These are phyloP conservation scores for Nothomitra cinnamomea DNA, from an alignment of 2,329 filamentous ascomycete genomes.

Conservation along the genomic window DNA sequence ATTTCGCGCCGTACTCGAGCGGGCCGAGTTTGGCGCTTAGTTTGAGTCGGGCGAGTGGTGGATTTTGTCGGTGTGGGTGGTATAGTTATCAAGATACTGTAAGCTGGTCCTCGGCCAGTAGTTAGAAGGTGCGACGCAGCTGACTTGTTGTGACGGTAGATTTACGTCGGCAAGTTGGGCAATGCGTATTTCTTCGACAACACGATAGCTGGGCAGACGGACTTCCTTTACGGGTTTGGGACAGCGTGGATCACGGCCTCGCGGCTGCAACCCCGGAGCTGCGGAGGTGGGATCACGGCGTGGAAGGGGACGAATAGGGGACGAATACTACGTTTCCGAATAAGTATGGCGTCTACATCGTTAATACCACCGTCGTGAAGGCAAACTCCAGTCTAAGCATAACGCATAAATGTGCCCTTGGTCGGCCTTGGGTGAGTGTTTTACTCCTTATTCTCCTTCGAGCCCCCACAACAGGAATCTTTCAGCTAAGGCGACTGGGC, in stretches of 20 bases:
- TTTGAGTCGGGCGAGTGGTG: constrained; percentile 44
- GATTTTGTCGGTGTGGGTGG: constrained; percentile 49
- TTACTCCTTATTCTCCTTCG: too few species aligned
- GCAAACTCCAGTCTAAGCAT: constrained; percentile 30
- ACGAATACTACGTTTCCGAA: constrained; percentile 48
- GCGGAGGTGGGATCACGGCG: constrained; percentile 49
- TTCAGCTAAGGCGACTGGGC: too few species aligned
- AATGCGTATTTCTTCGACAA: constrained; percentile 46
- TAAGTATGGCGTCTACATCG: constrained; percentile 50
- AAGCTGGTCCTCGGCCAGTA: constrained; percentile 11
- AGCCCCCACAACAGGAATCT: too few species aligned
- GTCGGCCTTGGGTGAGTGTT: too few species aligned
- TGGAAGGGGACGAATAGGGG: constrained; percentile 52
- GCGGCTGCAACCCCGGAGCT: constrained; percentile 37
- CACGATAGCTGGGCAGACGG: constrained; percentile 46
- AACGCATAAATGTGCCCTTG: constrained; percentile 11
- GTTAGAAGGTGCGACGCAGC: too few species aligned
- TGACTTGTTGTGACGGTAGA: too few species aligned
- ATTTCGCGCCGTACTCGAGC: constrained; percentile 32
- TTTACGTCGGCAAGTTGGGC: constrained; percentile 49
- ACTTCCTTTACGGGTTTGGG: constrained; percentile 53
- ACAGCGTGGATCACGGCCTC: constrained; percentile 43
- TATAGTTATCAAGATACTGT: constrained; percentile 53
- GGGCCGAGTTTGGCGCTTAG: constrained; percentile 44
- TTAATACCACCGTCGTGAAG: constrained; percentile 34